Evolutionary conservation across 2,329 filamentous ascomycete species (phyloP).

Genomic region (Fusarium vanettenii): DNA sequence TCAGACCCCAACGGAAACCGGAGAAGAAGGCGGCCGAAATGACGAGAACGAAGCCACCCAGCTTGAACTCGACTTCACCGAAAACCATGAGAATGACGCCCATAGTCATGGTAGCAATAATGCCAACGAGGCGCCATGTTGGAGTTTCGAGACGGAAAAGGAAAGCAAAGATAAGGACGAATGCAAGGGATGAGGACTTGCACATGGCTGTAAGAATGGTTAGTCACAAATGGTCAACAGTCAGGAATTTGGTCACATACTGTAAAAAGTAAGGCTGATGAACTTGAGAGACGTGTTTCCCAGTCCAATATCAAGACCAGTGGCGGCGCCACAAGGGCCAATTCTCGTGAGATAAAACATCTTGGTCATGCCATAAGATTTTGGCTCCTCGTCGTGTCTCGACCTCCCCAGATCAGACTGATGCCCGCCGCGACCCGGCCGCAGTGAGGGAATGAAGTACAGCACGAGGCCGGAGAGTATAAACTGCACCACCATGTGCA

Average conservation of each 20-base stretch:
- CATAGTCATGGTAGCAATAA: conserved; percentile 91
- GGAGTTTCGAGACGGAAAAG: conserved; percentile 90
- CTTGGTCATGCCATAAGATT: conserved; percentile 78
- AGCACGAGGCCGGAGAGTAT: conserved; percentile 80
- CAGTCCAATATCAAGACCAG: conserved; percentile 93
- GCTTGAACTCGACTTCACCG: conserved; percentile 90
- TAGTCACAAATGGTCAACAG: not conserved
- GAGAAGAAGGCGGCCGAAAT: conserved; percentile 96
- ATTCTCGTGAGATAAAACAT: conserved; percentile 94
- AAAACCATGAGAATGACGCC: conserved; percentile 99
- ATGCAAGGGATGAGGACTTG: conserved; percentile 95
- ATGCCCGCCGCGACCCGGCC: conserved; percentile 67
- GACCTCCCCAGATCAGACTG: conserved; percentile 62
- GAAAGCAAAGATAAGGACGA: conserved; percentile 95
- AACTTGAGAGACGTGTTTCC: conserved; percentile 97
- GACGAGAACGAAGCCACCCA: conserved; percentile 88
- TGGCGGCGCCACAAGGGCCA: conserved; percentile 90
- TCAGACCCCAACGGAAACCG: conserved; percentile 98
- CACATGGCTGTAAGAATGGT: conserved; percentile 79
- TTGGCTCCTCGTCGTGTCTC: conserved; percentile 65
- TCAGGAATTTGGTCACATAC: conserved; percentile 57
- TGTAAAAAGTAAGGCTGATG: conserved; percentile 97
- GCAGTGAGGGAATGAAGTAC: conserved; percentile 83
- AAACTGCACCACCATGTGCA: conserved; percentile 98
- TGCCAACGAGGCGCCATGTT: conserved; percentile 84